Conservation (phyloP, 768 basidiomycete genomes). For the Rhizopogon salebrosus region DNA sequence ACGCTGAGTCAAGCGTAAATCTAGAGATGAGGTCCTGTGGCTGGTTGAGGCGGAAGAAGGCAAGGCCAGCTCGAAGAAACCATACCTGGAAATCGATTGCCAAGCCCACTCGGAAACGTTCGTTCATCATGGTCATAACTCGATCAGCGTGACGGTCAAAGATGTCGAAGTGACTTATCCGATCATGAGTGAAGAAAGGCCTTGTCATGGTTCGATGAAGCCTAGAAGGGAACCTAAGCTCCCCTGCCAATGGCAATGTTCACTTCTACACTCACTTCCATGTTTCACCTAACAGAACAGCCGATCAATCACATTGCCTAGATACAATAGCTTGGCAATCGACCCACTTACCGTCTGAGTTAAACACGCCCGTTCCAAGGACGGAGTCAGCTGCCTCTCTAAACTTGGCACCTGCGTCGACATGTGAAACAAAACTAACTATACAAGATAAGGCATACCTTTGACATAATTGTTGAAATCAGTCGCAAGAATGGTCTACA, state of each 20-base stretch:
- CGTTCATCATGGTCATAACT: slow-evolving; percentile 39
- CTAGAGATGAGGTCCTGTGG: slow-evolving; percentile 38
- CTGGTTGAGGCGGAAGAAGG: not conserved
- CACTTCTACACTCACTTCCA: slow-evolving; percentile 50
- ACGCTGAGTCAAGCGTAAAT: slow-evolving; percentile 49
- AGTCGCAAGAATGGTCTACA: slow-evolving; percentile 36
- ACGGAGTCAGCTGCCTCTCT: slow-evolving; percentile 25
- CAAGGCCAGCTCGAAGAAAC: no score
- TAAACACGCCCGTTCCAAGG: slow-evolving; percentile 52
- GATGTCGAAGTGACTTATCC: slow-evolving; percentile 57
- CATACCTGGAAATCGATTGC: slow-evolving; percentile 58
- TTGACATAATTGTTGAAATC: slow-evolving; percentile 40
- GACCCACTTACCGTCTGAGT: slow-evolving; percentile 37
- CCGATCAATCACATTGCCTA: slow-evolving; percentile 1
- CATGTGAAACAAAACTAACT: not conserved
- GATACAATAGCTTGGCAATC: no score
- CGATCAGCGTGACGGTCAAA: slow-evolving; percentile 51
- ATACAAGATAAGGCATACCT: slow-evolving; percentile 20
- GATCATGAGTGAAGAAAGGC: slow-evolving; percentile 63
- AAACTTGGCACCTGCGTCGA: slow-evolving; percentile 27
- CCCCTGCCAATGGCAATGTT: not conserved
- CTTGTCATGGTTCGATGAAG: slow-evolving; percentile 66
- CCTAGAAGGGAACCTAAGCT: slow-evolving; percentile 23
- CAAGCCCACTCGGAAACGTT: slow-evolving; percentile 39
- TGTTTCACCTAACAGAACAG: slow-evolving; percentile 42